Conservation (phyloP, 495 filamentous ascomycete species). For the Daldinia vernicosa region DNA sequence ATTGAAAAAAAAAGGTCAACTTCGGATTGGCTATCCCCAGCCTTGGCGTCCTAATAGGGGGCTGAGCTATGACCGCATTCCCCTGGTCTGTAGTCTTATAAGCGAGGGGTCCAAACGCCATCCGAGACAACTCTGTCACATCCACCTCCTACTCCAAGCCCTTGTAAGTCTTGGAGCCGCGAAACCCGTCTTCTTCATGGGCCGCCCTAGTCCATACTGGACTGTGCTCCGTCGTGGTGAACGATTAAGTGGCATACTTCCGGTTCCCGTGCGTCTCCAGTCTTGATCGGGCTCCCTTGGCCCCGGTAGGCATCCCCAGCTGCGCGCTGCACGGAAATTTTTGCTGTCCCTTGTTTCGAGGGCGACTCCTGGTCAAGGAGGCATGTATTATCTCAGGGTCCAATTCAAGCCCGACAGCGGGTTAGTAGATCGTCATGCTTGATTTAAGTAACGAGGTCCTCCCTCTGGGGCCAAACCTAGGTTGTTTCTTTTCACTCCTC, state of each 20-base stretch:
- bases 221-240: slow-evolving; percentile 18
- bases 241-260: slow-evolving; percentile 40
- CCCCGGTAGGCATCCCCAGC: slow-evolving; percentile 28
- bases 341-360: slow-evolving; percentile 59
- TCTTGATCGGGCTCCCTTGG: slow-evolving; percentile 28
- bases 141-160: slow-evolving; percentile 49
- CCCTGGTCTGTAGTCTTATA: slow-evolving; percentile 38
- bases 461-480: slow-evolving; percentile 40
- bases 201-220: slow-evolving; percentile 25
- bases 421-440: slow-evolving; percentile 58
- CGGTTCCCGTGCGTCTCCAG: slow-evolving; percentile 28
- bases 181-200: slow-evolving; percentile 17
- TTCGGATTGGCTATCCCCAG: slow-evolving; percentile 15
- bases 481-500: slow-evolving; percentile 54
- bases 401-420: slow-evolving; percentile 32
- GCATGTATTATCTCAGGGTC: slow-evolving; percentile 41
- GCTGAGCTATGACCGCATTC: slow-evolving; percentile 40
- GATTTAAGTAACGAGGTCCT: slow-evolving; percentile 58
- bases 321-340: slow-evolving; percentile 48
- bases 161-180: slow-evolving; percentile 37
- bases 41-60: slow-evolving; percentile 17
- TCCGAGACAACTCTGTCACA: slow-evolving; percentile 61
- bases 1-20: slow-evolving; percentile 2
- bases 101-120: slow-evolving; percentile 53
- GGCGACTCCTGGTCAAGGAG: slow-evolving; percentile 50